These are phyloP conservation scores for Tulasnella sp. DNA, from an alignment of 768 basidiomycete genomes.

Conservation along the genomic window DNA sequence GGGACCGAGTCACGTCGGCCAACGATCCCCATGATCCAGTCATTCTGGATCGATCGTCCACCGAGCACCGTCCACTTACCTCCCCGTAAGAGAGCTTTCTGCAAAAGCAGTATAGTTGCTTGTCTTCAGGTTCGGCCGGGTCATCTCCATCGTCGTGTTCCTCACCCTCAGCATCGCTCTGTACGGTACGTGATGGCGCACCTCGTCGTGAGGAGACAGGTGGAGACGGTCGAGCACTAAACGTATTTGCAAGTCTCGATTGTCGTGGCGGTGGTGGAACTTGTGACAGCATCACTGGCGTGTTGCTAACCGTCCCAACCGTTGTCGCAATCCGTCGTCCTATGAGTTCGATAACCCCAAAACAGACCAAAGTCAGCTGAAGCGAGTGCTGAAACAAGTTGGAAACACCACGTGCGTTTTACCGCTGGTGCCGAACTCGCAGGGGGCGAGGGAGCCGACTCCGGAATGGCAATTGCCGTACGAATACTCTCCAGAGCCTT, in stretches of 20 bases:
- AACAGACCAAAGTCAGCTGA: not conserved
- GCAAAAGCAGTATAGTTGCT: conserved; percentile 50
- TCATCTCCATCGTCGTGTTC: conserved; percentile 27
- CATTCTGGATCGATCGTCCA: not conserved
- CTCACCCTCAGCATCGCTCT: conserved; percentile 30
- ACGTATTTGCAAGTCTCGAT: conserved; percentile 5
- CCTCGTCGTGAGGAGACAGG: conserved; percentile 22
- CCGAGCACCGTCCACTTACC: conserved; percentile 25
- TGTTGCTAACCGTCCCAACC: conserved; percentile 8
- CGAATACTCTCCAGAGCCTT: conserved; percentile 4
- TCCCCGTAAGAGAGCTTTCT: conserved; percentile 51
- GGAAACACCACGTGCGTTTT: not conserved
- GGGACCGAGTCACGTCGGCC: not conserved
- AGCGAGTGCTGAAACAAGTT: not conserved
- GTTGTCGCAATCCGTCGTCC: not conserved
- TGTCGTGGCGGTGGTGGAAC: conserved; percentile 14
- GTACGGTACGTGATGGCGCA: conserved; percentile 31
- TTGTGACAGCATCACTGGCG: conserved; percentile 10
- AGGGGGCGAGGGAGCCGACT: not conserved
- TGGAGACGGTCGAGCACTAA: conserved; percentile 27
- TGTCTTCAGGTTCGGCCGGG: conserved; percentile 42
- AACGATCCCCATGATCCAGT: not conserved
- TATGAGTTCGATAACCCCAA: not conserved
- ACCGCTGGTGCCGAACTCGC: not conserved
- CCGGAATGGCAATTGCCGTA: conserved; percentile 7